Conservation (phyloP, 305 asterid genomes). For the Solanum hybrid region DNA sequence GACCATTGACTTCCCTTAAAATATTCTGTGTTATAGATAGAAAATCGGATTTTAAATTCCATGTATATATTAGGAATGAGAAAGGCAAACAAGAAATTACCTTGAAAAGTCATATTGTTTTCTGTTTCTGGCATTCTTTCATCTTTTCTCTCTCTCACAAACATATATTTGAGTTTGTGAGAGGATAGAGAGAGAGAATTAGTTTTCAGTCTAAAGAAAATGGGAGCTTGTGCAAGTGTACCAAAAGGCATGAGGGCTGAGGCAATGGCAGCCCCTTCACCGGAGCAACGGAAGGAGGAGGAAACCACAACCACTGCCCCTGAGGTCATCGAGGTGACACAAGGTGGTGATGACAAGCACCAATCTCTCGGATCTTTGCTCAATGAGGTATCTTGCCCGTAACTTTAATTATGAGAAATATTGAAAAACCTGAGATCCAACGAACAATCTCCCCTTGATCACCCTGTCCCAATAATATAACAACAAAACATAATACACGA, state of each 20-base stretch:
- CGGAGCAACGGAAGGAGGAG: constrained; percentile 38
- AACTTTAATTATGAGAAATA: too few species aligned
- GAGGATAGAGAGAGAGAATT: constrained; percentile 4
- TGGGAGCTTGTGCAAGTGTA: constrained; percentile 61
- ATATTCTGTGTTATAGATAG: constrained; percentile 2
- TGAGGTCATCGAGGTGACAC: constrained; percentile 14
- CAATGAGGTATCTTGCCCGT: background rate
- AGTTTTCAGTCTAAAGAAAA: background rate
- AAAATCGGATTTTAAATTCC: constrained; percentile 3
- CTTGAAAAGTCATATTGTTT: constrained; percentile 2
- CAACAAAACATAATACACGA: background rate
- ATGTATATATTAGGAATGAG: constrained; percentile 9
- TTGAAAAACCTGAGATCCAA: background rate
- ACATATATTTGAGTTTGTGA: background rate
- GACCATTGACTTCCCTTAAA: constrained; percentile 12
- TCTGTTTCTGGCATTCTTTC: constrained; percentile 7
- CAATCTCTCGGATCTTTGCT: background rate
- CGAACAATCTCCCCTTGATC: background rate
- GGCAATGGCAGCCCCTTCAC: constrained; percentile 19
- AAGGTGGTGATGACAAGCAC: background rate
- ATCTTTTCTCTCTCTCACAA: constrained; percentile 25
- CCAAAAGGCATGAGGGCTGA: constrained; percentile 37
- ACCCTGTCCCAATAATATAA: background rate
- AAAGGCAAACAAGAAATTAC: background rate
- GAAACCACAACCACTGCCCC: background rate